Conservation (phyloP, 2,329 filamentous ascomycete species). For the Fusarium sp. region DNA sequence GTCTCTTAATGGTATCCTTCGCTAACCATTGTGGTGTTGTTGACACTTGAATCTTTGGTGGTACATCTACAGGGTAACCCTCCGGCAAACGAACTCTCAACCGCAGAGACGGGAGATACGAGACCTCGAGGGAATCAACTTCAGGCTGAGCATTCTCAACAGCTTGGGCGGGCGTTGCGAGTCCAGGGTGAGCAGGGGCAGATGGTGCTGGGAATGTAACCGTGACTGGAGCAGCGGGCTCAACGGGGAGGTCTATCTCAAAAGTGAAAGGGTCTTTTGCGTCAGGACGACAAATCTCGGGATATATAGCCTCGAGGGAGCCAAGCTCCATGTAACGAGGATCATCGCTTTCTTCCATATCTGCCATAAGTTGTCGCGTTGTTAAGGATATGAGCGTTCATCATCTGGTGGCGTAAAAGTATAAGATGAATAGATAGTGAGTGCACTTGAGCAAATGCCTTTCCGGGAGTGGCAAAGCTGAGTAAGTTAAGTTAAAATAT, state of each 20-base stretch:
- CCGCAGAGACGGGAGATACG: constrained; percentile 69
- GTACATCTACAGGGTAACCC: constrained; percentile 66
- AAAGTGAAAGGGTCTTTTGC: constrained; percentile 61
- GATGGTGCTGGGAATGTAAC: constrained; percentile 67
- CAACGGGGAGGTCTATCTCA: constrained; percentile 69
- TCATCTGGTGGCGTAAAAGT: constrained; percentile 30
- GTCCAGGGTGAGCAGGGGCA: constrained; percentile 29
- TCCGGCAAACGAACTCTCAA: constrained; percentile 67
- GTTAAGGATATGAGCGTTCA: constrained; percentile 35
- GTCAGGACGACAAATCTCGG: constrained; percentile 67
- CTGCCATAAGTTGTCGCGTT: constrained; percentile 17
- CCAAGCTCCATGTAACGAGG: constrained; percentile 69
- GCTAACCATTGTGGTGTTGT: constrained; percentile 71
- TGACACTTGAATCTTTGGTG: constrained; percentile 64
- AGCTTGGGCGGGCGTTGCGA: constrained; percentile 17
- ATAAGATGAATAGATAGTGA: constrained; percentile 4
- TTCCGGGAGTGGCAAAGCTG: constrained; percentile 23
- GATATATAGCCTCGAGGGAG: constrained; percentile 73
- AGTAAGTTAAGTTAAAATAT: constrained; percentile 12
- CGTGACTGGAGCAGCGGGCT: constrained; percentile 65
- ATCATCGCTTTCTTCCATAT: constrained; percentile 61
- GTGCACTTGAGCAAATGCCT: constrained; percentile 21
- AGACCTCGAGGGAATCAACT: constrained; percentile 63
- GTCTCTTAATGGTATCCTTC: constrained; percentile 57
- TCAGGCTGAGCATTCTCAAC: constrained; percentile 37